Percentiles rank a stretch among this genome's conserved stretches.
Evolutionary conservation across 768 basidiomycete species (phyloP).

Genomic region (Chlorophyllum brunneum): DNA sequence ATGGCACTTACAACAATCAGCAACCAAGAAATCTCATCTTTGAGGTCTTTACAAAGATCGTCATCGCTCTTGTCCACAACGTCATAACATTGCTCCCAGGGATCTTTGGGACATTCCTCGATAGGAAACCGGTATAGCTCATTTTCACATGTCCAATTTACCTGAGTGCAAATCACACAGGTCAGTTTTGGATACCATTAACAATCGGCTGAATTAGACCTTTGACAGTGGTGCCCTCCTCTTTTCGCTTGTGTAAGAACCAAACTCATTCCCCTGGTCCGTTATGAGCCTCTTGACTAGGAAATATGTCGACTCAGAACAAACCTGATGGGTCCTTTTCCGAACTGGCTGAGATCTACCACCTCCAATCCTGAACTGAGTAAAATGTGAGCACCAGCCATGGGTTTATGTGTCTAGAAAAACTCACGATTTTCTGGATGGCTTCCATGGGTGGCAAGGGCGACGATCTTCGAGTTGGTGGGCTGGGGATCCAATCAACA

Average conservation of each 20-base stretch:
- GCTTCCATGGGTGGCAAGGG: neutral
- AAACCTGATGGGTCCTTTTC: no score
- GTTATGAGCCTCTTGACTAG: no score
- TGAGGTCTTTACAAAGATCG: constrained; percentile 4
- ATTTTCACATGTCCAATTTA: constrained; percentile 1
- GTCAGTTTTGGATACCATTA: no score
- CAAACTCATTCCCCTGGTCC: no score
- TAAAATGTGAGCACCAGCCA: neutral
- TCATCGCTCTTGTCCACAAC: constrained; percentile 2
- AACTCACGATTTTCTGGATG: neutral
- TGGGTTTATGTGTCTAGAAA: neutral
- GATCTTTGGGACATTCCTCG: constrained; percentile 2
- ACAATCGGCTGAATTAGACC: no score
- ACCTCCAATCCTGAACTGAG: neutral
- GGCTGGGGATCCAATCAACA: no score
- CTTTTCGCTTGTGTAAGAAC: neutral
- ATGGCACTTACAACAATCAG: constrained; percentile 1
- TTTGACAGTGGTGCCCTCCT: no score
- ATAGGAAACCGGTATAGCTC: constrained; percentile 4
- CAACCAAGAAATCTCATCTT: constrained; percentile 7
- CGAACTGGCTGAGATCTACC: no score
- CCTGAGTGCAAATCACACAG: neutral
- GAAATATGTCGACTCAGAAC: no score
- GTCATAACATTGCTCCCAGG: constrained; percentile 8
- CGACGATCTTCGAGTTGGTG: no score